Evolutionary conservation across 2,329 filamentous ascomycete genomes (phyloP), one percentile per base, ranked within the genome.

Genomic region (Neodidymelliopsis sp.): DNA sequence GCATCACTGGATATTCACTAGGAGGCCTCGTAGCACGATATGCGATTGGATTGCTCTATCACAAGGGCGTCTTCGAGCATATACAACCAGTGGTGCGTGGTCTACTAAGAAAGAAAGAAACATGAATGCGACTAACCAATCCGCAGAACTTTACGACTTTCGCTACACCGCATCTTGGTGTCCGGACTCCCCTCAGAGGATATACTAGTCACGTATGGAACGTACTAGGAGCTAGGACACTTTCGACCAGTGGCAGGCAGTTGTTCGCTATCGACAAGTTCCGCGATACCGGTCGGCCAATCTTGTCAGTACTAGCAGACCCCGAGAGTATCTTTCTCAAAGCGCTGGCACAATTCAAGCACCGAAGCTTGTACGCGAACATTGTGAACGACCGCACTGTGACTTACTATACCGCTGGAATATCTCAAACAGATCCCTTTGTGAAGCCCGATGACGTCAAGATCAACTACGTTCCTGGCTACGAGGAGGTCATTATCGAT

Each of bases 91-190:
- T 93, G 74, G 85, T 88, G 77, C 74, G 85, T 86, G 73, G 76
- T 60, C 29, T 27, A 4, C 18, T 6, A 6, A 4, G 2, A 6
- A 4, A 3, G 2, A 3, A 13, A 7, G 7, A 18, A 4, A 16
- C 28, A 25, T 20, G 15, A 20, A 18, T 19, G n/a, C 13, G 4
- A 11, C 54, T 68, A 39, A 69, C 43, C 13, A 3, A 2, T 7
- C 1, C n/a, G 4, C 18, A 88, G 83, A 97, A 96, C 78, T 97
- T 97, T 74, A 90, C 88, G 2, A 96, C 92, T 1, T 97, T 97
- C 73, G 93, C 89, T 4, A 87, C 89, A 23, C 93, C 83, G 81
- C 67, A 75, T 88, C 48, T 97, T 79, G 78, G 78, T 10, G 75
- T 78, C 5, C 70, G 77, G 12, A 74, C 77, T 0, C 78, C 77